Conservation (phyloP, 768 basidiomycete genomes). For the Serendipita indica region DNA sequence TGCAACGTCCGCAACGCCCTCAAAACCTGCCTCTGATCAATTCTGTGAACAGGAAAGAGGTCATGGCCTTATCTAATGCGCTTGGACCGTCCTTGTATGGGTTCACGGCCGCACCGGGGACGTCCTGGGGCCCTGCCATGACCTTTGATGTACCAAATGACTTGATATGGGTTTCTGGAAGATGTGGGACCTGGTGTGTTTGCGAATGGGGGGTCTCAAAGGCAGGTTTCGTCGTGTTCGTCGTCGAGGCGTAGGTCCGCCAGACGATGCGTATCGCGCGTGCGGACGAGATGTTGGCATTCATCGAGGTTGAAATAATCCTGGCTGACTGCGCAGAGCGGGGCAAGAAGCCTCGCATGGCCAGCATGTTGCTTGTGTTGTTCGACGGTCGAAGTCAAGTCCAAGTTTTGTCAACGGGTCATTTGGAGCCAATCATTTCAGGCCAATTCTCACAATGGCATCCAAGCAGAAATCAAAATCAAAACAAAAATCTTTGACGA, state of each 20-base stretch:
- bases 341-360: not conserved
- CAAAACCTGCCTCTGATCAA: conserved; percentile 72
- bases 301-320: not conserved
- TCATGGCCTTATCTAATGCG: conserved; percentile 90
- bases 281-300: not conserved
- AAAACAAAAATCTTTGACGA: conserved; percentile 6
- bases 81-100: conserved; percentile 68
- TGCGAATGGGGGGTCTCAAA: conserved; percentile 3
- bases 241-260: not conserved
- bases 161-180: not conserved
- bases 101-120: conserved; percentile 27
- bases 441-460: conserved; percentile 2
- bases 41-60: conserved; percentile 97
- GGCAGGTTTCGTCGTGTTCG: not conserved
- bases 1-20: not conserved
- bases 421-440: not conserved
- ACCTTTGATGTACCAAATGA: not conserved
- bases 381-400: not conserved
- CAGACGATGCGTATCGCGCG: not conserved
- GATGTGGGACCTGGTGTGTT: not conserved
- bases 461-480: conserved; percentile 5
- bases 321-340: not conserved
- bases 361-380: not conserved
- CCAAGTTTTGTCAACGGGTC: not conserved
- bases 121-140: conserved; percentile 9